Conservation (phyloP, 148 eudicot species). For the Rhododendron molle region DNA sequence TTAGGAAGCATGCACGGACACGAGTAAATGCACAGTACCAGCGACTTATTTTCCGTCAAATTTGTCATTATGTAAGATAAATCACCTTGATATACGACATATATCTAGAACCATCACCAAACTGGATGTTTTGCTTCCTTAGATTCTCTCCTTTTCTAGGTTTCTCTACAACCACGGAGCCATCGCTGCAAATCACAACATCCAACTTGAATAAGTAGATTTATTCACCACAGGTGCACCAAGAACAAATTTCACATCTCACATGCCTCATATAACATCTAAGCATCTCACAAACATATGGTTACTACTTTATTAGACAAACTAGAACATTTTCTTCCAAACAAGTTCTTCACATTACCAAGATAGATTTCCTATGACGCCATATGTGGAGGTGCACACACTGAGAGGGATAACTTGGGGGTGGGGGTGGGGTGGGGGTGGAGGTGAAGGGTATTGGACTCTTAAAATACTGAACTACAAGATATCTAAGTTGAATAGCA, state of each 20-base stretch:
- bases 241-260: neutral
- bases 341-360: neutral
- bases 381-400: neutral
- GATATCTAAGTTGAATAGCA: neutral
- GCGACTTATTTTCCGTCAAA: neutral
- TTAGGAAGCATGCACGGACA: neutral
- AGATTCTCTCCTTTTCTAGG: slow-evolving; percentile 53
- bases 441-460: neutral
- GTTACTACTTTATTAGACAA: neutral
- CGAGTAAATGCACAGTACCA: neutral
- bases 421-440: neutral
- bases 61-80: neutral
- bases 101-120: slow-evolving; percentile 78
- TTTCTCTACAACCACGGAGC: slow-evolving; percentile 25
- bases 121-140: slow-evolving; percentile 43
- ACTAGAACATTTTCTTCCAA: neutral
- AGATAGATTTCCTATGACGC: neutral
- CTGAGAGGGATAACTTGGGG: neutral
- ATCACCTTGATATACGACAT: slow-evolving; percentile 95
- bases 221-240: neutral
- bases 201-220: slow-evolving; percentile 10
- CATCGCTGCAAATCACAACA: slow-evolving; percentile 44
- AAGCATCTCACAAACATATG: neutral
- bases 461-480: neutral
- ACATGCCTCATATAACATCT: slow-evolving; percentile 7